These are phyloP conservation scores for Mortierella sp. DNA, from an alignment of 371 early-diverging fungal species.

Conservation along the genomic window DNA sequence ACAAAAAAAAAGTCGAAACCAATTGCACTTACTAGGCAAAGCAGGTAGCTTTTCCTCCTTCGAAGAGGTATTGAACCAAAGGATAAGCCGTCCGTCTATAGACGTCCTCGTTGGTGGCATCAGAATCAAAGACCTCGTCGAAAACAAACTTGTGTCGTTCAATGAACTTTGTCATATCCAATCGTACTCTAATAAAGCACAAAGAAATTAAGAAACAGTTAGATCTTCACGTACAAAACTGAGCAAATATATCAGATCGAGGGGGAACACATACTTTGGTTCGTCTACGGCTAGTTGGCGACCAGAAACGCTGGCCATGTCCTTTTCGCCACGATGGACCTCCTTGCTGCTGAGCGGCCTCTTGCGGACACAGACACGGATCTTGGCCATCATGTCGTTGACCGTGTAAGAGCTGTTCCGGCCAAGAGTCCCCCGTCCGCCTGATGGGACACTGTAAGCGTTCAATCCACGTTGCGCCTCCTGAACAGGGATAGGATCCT, in stretches of 20 bases:
- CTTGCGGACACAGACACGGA: conserved; percentile 98
- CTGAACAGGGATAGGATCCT: conserved; percentile 53
- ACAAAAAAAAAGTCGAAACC: not conserved
- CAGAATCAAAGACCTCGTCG: conserved; percentile 96
- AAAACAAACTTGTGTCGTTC: conserved; percentile 96
- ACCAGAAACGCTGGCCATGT: conserved; percentile 82
- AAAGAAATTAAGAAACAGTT: not conserved
- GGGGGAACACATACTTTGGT: conserved; percentile 75
- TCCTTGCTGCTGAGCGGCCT: conserved; percentile 94
- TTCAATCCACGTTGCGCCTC: conserved; percentile 52
- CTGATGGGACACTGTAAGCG: conserved; percentile 41
- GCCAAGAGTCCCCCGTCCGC: conserved; percentile 21
- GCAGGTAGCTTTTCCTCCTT: conserved; percentile 98
- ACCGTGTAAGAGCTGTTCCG: conserved; percentile 12
- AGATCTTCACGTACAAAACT: not conserved
- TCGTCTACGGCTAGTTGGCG: conserved; percentile 87
- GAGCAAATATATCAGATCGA: not conserved
- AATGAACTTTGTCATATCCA: conserved; percentile 95
- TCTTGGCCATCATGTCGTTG: conserved; percentile 78
- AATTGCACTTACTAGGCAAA: conserved; percentile 90
- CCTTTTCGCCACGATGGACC: conserved; percentile 77
- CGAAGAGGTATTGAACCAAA: conserved; percentile 94
- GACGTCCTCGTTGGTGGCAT: conserved; percentile 87
- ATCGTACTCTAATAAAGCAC: conserved; percentile 73
- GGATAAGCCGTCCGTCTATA: conserved; percentile 94